A percentile compares a stretch with the other conserved stretches of the same genome.
phyloP scores from a whole-genome alignment of 768 basidiomycete genomes.

The Suillus ampliporus region DNA sequence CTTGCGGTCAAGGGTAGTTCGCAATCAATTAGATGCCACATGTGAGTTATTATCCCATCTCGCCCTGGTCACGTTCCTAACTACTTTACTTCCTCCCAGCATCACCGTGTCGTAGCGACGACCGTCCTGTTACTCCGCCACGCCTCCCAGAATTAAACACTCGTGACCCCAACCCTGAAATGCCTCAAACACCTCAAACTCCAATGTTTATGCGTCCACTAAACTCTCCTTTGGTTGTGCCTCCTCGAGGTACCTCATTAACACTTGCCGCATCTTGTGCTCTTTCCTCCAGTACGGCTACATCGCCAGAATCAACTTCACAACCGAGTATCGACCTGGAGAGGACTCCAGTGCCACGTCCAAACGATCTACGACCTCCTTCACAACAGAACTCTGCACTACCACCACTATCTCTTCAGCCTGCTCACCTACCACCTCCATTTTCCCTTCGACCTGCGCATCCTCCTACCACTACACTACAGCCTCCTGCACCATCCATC shows the following conservation, averaged over 20 bases:
- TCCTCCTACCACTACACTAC: conserved; percentile 29
- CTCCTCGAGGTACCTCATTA: conserved; percentile 29
- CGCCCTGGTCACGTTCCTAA: neutral
- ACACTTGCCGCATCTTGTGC: conserved; percentile 16
- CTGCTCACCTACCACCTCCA: neutral
- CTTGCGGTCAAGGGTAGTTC: conserved; percentile 25
- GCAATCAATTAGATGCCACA: conserved; percentile 40
- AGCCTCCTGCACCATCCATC: conserved; percentile 41
- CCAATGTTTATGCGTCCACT: conserved; percentile 2
- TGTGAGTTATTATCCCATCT: conserved; percentile 25
- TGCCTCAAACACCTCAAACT: conserved; percentile 10
- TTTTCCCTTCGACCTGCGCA: conserved; percentile 11
- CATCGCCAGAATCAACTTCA: conserved; percentile 36
- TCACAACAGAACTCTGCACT: conserved; percentile 12
- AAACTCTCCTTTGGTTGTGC: conserved; percentile 21
- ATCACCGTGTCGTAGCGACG: conserved; percentile 22
- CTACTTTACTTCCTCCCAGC: neutral
- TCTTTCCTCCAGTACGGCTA: conserved; percentile 1
- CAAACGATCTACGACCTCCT: conserved; percentile 6
- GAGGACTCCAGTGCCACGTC: neutral
- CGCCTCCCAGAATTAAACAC: conserved; percentile 20
- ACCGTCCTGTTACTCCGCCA: conserved; percentile 27
- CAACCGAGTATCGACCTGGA: conserved; percentile 12
- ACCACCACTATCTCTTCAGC: conserved; percentile 14
- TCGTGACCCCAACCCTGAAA: conserved; percentile 16